Percentiles rank a stretch among this genome's conserved stretches.
These are phyloP conservation scores for Haematococcus sp. DNA, from an alignment of 139 green algal species.

Conservation along the genomic window DNA sequence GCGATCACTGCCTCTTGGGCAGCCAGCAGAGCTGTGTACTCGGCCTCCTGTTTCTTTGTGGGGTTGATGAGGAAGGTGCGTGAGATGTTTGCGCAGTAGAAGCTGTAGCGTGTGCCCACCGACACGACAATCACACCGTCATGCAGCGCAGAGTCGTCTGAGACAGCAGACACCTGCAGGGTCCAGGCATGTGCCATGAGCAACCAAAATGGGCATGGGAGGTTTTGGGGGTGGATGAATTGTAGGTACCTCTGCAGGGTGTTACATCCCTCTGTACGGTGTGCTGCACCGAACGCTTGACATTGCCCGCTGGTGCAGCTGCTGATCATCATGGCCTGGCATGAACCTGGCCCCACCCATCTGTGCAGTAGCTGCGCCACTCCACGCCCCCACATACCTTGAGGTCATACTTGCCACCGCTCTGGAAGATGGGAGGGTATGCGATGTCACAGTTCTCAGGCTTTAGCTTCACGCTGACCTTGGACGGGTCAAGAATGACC, in stretches of 20 bases:
- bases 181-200: neutral
- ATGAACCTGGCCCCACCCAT: no score
- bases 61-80: slow-evolving; percentile 92
- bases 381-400: no score
- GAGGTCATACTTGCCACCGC: slow-evolving; percentile 74
- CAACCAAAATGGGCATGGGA: no score
- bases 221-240: no score
- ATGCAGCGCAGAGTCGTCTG: slow-evolving; percentile 41
- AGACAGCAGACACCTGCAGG: slow-evolving; percentile 19
- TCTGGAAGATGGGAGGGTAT: slow-evolving; percentile 93
- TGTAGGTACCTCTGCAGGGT: no score
- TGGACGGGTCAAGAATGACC: slow-evolving; percentile 70
- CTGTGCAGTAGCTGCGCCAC: no score
- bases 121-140: slow-evolving; percentile 71
- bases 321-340: no score
- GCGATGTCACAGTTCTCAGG: slow-evolving; percentile 89
- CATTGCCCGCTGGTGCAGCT: no score
- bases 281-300: no score
- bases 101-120: slow-evolving; percentile 77
- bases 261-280: no score
- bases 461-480: slow-evolving; percentile 75
- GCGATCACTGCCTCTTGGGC: slow-evolving; percentile 77
- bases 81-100: slow-evolving; percentile 92
- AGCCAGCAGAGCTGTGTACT: slow-evolving; percentile 72
- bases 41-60: slow-evolving; percentile 68